A percentile compares a stretch with the other conserved stretches of the same genome.
These are phyloP conservation scores for Teunomyces kruisii DNA, from an alignment of 805 yeast genomes.

Conservation along the genomic window DNA sequence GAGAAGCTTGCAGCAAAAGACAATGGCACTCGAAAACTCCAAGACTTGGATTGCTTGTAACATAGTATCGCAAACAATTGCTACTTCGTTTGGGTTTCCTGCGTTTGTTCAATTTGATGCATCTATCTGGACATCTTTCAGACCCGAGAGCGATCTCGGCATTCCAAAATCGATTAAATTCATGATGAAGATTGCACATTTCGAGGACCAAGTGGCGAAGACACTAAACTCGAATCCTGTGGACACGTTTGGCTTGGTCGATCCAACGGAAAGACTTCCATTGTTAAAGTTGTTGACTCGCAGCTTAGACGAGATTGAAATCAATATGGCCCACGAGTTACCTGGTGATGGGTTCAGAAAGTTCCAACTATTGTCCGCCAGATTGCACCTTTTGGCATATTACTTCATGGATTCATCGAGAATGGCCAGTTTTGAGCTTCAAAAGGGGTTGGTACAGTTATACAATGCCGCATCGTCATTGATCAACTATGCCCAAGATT, in stretches of 20 bases:
- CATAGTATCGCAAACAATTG: slow-evolving; percentile 83
- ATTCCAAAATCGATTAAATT: slow-evolving; percentile 64
- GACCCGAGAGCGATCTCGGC: slow-evolving; percentile 23
- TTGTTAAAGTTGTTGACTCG: slow-evolving; percentile 66
- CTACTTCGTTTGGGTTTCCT: slow-evolving; percentile 92
- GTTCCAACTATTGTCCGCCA: slow-evolving; percentile 66
- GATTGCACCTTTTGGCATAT: slow-evolving; percentile 81
- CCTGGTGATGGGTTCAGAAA: slow-evolving; percentile 65
- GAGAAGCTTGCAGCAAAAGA: slow-evolving; percentile 30
- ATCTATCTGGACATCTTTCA: slow-evolving; percentile 55
- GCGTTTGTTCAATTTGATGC: slow-evolving; percentile 85
- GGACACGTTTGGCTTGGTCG: slow-evolving; percentile 65
- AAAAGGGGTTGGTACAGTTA: slow-evolving; percentile 70
- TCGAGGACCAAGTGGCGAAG: slow-evolving; percentile 81
- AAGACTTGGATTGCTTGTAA: slow-evolving; percentile 95
- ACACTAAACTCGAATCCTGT: slow-evolving; percentile 70
- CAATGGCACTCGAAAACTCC: slow-evolving; percentile 68
- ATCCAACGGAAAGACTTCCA: slow-evolving; percentile 71
- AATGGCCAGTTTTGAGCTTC: slow-evolving; percentile 57
- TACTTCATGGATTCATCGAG: slow-evolving; percentile 67
- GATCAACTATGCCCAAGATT: slow-evolving; percentile 61
- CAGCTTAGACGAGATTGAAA: slow-evolving; percentile 76
- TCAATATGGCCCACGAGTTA: slow-evolving; percentile 44
- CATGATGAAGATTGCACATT: slow-evolving; percentile 79
- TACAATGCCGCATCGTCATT: slow-evolving; percentile 78